Evolutionary conservation across 345 rosid species (phyloP).

Genomic region (Eucalyptus grandis): DNA sequence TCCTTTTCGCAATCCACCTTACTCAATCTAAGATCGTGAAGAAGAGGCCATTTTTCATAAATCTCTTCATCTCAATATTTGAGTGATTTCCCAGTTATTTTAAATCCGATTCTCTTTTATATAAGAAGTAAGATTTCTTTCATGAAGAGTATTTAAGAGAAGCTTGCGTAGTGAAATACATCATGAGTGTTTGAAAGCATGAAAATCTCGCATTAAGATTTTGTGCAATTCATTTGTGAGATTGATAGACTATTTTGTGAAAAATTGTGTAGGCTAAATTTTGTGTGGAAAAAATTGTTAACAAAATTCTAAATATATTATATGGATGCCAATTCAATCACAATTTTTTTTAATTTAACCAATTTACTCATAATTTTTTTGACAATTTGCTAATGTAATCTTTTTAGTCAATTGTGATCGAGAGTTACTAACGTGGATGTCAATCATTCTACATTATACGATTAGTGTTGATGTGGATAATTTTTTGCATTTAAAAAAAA

Average conservation of each 20-base stretch:
- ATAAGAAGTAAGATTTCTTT: background rate
- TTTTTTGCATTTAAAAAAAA: background rate
- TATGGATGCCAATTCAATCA: background rate
- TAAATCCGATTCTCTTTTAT: background rate
- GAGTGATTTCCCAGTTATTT: background rate
- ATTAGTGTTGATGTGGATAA: rapidly evolving
- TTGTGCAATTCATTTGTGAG: background rate
- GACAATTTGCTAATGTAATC: background rate
- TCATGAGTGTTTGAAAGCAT: background rate
- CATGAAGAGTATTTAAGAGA: background rate
- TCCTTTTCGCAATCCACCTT: background rate
- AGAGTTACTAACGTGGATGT: rapidly evolving
- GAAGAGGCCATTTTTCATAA: background rate
- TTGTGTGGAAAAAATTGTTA: background rate
- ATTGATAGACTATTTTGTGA: background rate
- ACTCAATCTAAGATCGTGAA: background rate
- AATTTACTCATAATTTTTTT: background rate
- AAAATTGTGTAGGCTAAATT: background rate
- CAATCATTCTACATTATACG: rapidly evolving
- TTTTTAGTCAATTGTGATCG: background rate
- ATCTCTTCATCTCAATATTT: background rate
- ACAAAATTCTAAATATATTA: background rate
- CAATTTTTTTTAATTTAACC: background rate
- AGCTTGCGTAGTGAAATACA: background rate
- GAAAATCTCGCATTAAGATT: background rate